Conservation (phyloP, 2,329 filamentous ascomycete genomes). For the Trichoderma atroviride region DNA sequence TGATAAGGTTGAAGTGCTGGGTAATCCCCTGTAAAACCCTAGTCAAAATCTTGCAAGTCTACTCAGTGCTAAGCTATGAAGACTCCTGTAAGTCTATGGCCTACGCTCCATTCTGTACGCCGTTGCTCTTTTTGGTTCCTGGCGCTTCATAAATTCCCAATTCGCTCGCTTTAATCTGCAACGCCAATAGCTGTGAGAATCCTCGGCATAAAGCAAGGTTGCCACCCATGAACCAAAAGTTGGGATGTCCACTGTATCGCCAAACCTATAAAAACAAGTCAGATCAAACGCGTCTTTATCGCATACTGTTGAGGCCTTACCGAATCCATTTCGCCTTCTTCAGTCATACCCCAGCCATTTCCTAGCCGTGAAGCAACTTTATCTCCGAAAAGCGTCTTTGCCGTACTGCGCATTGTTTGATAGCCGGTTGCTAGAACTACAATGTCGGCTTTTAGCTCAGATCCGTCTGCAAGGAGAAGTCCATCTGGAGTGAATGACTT, state of each 20-base stretch:
- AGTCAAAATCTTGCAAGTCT: neutral
- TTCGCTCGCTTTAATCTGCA: constrained; percentile 54
- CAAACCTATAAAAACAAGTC: constrained; percentile 41
- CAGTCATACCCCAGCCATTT: constrained; percentile 65
- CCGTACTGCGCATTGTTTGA: constrained; percentile 1
- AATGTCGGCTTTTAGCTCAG: constrained; percentile 5
- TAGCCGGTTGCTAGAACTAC: constrained; percentile 3
- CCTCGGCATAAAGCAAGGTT: constrained; percentile 65
- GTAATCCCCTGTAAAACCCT: no score
- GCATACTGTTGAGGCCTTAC: constrained; percentile 35
- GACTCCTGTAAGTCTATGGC: neutral
- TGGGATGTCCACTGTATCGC: constrained; percentile 62
- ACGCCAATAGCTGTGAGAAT: constrained; percentile 57
- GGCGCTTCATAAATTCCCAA: constrained; percentile 8
- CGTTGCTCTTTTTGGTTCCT: neutral
- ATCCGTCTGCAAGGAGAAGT: constrained; percentile 4
- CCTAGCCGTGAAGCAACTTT: constrained; percentile 39
- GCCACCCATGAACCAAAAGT: constrained; percentile 68
- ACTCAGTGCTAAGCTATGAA: neutral
- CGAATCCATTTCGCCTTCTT: constrained; percentile 57
- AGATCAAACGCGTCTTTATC: neutral
- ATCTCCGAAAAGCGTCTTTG: neutral
- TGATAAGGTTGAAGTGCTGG: no score
- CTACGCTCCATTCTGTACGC: neutral
- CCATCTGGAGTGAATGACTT: neutral